Conservation (phyloP, 164 flowering plant species). For the Vitis amurensis region DNA sequence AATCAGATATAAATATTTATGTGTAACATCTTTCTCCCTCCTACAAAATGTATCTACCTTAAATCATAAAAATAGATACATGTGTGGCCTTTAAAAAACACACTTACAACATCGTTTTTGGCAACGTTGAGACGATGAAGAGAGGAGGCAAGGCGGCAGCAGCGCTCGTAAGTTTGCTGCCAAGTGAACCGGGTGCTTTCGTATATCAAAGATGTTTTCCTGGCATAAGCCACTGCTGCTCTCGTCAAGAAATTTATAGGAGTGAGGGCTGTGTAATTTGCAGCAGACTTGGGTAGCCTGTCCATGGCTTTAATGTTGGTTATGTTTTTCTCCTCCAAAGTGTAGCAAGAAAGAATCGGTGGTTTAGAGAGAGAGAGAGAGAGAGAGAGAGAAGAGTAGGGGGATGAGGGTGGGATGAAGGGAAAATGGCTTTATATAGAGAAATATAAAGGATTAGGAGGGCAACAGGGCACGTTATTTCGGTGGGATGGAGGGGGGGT, state of each 20-base stretch:
- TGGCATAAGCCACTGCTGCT: slow-evolving; percentile 60
- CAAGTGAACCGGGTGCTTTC: slow-evolving; percentile 66
- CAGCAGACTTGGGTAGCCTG: slow-evolving; percentile 50
- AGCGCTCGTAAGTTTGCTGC: slow-evolving; percentile 72
- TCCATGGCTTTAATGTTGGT: slow-evolving; percentile 43
- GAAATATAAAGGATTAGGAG: too few species aligned
- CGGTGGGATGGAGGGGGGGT: too few species aligned
- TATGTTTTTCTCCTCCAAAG: too few species aligned
- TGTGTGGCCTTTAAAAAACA: background rate
- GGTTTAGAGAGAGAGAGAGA: background rate
- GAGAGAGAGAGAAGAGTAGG: background rate
- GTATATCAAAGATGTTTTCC: slow-evolving; percentile 66
- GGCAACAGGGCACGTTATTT: too few species aligned
- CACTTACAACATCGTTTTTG: slow-evolving; percentile 50
- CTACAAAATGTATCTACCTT: too few species aligned
- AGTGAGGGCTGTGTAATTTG: slow-evolving; percentile 67
- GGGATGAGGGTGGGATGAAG: background rate
- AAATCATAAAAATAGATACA: too few species aligned
- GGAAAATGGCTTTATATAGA: too few species aligned
- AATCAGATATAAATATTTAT: background rate
- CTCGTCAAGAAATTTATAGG: slow-evolving; percentile 74
- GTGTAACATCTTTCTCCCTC: background rate
- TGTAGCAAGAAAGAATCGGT: background rate
- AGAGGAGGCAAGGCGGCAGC: slow-evolving; percentile 72
- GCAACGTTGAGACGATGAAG: slow-evolving; percentile 53